Conservation (phyloP, 169 alveolate species). For the Plasmodium gallinaceum region DNA sequence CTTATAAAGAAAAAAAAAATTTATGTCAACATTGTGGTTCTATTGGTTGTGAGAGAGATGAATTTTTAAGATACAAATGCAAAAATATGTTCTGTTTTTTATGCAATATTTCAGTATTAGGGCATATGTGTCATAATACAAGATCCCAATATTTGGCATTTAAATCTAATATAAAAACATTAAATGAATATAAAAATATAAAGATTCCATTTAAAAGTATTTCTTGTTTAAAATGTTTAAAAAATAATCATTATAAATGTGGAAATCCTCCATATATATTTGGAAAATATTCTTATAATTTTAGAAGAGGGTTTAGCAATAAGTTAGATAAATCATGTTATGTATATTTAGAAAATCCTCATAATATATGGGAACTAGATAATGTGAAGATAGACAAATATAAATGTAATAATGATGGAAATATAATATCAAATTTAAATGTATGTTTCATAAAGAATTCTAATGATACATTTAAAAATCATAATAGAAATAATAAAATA, state of each 20-base stretch:
- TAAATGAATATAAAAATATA: slow-evolving; percentile 6
- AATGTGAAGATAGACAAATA: background rate
- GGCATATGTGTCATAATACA: slow-evolving; percentile 38
- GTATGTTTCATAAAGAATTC: background rate
- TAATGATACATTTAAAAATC: background rate
- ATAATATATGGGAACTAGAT: slow-evolving; percentile 35
- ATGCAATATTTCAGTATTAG: slow-evolving; percentile 25
- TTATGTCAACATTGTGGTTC: slow-evolving; percentile 70
- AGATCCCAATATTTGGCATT: slow-evolving; percentile 25
- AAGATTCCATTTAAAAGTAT: slow-evolving; percentile 17
- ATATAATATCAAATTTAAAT: background rate
- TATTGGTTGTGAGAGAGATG: slow-evolving; percentile 29
- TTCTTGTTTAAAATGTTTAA: slow-evolving; percentile 52
- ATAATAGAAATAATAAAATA: background rate
- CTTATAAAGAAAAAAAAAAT: slow-evolving; percentile 31
- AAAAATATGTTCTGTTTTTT: slow-evolving; percentile 38
- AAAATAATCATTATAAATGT: slow-evolving; percentile 47
- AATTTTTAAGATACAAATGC: slow-evolving; percentile 4
- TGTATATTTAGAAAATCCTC: slow-evolving; percentile 46
- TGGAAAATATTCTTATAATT: slow-evolving; percentile 15
- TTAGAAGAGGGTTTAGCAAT: slow-evolving; percentile 33
- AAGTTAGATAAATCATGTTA: slow-evolving; percentile 5
- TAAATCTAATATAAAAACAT: slow-evolving; percentile 6
- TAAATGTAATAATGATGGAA: slow-evolving; percentile 2
- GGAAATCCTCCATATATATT: slow-evolving; percentile 59